phyloP scores from a whole-genome alignment of 306 rosid genomes.

The Sechiopsis laciniata region DNA sequence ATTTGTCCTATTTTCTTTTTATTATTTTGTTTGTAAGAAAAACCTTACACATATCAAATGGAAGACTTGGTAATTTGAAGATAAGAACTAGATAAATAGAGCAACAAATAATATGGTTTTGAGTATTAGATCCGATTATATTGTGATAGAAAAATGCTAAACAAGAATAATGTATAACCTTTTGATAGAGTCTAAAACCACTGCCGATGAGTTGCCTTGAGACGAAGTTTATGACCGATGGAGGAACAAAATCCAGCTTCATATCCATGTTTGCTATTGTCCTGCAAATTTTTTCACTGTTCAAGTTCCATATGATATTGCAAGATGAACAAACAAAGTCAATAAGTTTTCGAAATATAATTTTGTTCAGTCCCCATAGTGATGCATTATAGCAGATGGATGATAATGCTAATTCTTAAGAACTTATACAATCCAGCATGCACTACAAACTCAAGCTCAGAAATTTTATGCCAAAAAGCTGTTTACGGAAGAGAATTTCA shows the following conservation, averaged over 20 bases:
- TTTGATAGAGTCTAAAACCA: conserved; percentile 82
- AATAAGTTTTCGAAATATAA: not conserved
- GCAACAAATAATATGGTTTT: not conserved
- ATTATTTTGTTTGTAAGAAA: no score
- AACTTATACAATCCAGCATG: not conserved
- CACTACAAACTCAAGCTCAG: not conserved
- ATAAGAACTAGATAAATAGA: not conserved
- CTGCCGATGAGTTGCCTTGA: conserved; percentile 86
- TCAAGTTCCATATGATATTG: conserved; percentile 1
- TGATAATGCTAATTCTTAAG: not conserved
- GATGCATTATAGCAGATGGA: not conserved
- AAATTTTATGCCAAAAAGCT: not conserved
- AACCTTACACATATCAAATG: not conserved
- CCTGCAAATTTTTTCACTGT: conserved; percentile 43
- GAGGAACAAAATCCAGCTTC: conserved; percentile 81
- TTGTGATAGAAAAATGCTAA: not conserved
- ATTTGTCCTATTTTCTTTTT: no score
- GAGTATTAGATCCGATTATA: not conserved
- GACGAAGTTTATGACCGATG: conserved; percentile 80
- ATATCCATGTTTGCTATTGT: conserved; percentile 82
- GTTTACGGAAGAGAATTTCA: not conserved
- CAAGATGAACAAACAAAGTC: not conserved
- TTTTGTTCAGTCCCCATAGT: not conserved
- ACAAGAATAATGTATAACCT: conserved; percentile 43
- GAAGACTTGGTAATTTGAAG: not conserved